Conservation (phyloP, 306 rosid genomes). For the Luffa acutangula region DNA sequence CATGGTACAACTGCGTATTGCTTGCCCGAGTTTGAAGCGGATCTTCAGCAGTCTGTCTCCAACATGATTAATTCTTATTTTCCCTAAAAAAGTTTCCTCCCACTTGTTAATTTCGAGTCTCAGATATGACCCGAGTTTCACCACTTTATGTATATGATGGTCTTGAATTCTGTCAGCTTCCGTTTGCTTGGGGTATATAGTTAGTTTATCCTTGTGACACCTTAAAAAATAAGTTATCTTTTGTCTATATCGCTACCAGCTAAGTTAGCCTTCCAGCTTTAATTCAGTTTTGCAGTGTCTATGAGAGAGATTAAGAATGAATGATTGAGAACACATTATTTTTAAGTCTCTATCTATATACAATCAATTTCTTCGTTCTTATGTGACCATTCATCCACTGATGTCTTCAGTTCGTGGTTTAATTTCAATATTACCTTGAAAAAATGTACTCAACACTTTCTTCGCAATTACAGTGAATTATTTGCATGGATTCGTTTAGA, state of each 20-base stretch:
- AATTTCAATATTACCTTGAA: background rate
- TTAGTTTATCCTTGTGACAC: background rate
- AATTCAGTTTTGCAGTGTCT: slow-evolving; percentile 13
- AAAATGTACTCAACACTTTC: background rate
- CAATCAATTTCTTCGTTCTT: background rate
- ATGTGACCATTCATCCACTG: background rate
- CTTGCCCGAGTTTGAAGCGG: slow-evolving; percentile 84
- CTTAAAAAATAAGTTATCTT: slow-evolving; percentile 3
- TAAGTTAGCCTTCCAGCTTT: slow-evolving; percentile 4
- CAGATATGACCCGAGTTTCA: background rate
- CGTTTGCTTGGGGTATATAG: slow-evolving; percentile 7
- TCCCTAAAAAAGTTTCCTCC: background rate
- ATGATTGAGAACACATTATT: background rate
- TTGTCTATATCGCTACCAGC: slow-evolving; percentile 2
- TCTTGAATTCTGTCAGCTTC: background rate
- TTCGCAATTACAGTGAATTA: background rate
- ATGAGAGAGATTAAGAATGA: background rate
- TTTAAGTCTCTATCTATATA: background rate
- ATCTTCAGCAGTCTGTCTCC: slow-evolving; percentile 81
- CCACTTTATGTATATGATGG: slow-evolving; percentile 8
- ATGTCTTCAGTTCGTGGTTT: background rate
- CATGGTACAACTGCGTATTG: slow-evolving; percentile 63
- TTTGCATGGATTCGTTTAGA: background rate
- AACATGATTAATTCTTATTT: slow-evolving; percentile 16
- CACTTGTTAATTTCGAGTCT: background rate